Base-by-base conservation (phyloP, 768 basidiomycete species). In the Amanita fuliginea region DNA sequence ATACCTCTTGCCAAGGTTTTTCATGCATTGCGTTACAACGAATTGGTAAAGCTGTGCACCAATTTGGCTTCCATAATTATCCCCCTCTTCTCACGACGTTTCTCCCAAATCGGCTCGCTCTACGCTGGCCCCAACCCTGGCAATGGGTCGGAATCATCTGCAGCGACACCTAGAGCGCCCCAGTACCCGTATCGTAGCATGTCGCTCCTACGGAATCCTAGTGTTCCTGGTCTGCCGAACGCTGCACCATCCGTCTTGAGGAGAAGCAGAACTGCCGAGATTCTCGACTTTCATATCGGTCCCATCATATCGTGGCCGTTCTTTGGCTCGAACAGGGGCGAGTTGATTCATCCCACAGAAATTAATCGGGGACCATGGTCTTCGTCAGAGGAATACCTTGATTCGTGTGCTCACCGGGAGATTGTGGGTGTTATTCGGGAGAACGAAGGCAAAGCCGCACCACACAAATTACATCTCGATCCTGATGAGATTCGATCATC, bases 231-330 rank as follows among this genome's bases (percentile, higher is more conserved):
- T n/a, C 61, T 65, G 1, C 57, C 65, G 34, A 60, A 62, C 5
- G 58, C 62, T 9, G 46, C 53, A 39, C 44, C 54, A 21, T 39
- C 61, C 48, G 9, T 58, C 55, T 9, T 56, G 39, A 33, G 55
- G 55, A 9, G 28, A 57, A 41, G 53, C 46, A n/a, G 33, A 43
- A 26, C 54, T 41, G 53, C 22, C 32, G 68, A 36, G 41, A 32
- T 52, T 41, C 53, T 21, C 32, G 68, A 74, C 45, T 77, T 74
- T 62, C 76, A 81, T 44, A 71, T 90, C 39, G 88, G 88, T 3
- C 83, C 84, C 6, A 91, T 92, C 57, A 77, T 91, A 44, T 89
- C 87, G 3, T 92, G 89, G 88, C 84, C 88, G 1, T 92, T 91
- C 72, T 92, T 92, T 60, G 88, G 88, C 41, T 83, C 86, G 3